A percentile compares a stretch with the other conserved stretches of the same genome.
Conservation (phyloP, 805 yeast species). For the Citeromyces nyonsensis region DNA sequence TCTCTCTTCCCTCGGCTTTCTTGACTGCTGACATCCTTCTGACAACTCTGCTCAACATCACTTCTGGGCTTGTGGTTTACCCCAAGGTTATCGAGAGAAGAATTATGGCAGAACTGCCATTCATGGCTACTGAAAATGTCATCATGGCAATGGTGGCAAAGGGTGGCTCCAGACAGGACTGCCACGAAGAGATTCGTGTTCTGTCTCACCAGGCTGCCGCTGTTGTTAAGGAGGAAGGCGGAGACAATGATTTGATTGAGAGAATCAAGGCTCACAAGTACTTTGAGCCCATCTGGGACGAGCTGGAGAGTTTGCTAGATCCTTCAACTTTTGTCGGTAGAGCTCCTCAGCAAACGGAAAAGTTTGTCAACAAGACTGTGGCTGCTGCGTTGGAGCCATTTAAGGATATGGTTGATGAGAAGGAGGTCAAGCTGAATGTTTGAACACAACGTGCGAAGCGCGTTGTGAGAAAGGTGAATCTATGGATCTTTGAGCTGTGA, state of each 20-base stretch:
- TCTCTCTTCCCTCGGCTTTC: constrained; percentile 91
- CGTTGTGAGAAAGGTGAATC: background rate
- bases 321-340: constrained; percentile 95
- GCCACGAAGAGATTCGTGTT: constrained; percentile 95
- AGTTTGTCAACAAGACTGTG: constrained; percentile 77
- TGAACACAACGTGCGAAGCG: constrained; percentile 13
- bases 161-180: constrained; percentile 96
- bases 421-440: constrained; percentile 69
- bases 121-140: constrained; percentile 98
- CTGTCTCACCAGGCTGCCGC: constrained; percentile 94
- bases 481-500: background rate
- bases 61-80: constrained; percentile 92
- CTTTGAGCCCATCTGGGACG: constrained; percentile 80
- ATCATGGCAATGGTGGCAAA: constrained; percentile 99
- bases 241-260: constrained; percentile 92
- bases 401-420: constrained; percentile 39
- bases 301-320: constrained; percentile 68
- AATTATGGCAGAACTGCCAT: constrained; percentile 87
- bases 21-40: constrained; percentile 88
- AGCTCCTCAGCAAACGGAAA: constrained; percentile 95
- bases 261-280: constrained; percentile 64
- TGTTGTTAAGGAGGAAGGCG: constrained; percentile 96
- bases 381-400: constrained; percentile 66
- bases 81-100: constrained; percentile 98
- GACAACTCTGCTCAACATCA: constrained; percentile 79